Evolutionary conservation across 2,329 filamentous ascomycete species (phyloP), one percentile per base, ranked within the genome.

Genomic region (Phaeosphaeriaceae sp.): DNA sequence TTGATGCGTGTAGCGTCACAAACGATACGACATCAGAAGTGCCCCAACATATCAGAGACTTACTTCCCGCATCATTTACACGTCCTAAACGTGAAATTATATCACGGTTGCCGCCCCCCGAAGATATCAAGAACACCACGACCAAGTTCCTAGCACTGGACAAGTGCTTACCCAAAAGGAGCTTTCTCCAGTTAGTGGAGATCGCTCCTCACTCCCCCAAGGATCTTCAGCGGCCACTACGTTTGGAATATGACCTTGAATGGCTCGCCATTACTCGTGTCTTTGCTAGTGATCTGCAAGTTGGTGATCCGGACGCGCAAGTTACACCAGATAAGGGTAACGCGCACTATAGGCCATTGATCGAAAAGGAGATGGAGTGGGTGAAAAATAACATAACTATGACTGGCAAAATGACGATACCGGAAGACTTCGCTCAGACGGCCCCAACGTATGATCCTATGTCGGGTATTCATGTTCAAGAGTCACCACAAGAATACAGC

Each of bases 251-350:
- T 69, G 94, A 99, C 71, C 85, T 87, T 9, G 94, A 99, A 76
- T 99, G 93, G 93, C 85, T 99, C 6, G 89, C 94, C 34, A 97
- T 99, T 56, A 92, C 87, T 11, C 88, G 93, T 34, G 87, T 86
- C 6, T 95, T 97, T 66, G 84, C 89, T 33, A 63, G 78, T 3
- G 80, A 84, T 33, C 64, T 78, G 35, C 64, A 73, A 23, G 79
- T 94, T 2, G 73, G 77, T 1, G 89, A 90, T 49, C 79, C 78
- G 4, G 68, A 75, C 6, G 80, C 82, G 1, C 72, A 74, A 32
- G 73, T 82, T 0, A 80, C 87, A 0, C 70, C 76, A 1, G 81
- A 95, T 64, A 77, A 83, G 20, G 89, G 89, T 16, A 85, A 95
- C 70, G 82, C 79, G 2, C 75, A 81, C 42, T 96, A 96, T 70